Conservation (phyloP, 2,329 filamentous ascomycete species). For the Exophiala sp. region DNA sequence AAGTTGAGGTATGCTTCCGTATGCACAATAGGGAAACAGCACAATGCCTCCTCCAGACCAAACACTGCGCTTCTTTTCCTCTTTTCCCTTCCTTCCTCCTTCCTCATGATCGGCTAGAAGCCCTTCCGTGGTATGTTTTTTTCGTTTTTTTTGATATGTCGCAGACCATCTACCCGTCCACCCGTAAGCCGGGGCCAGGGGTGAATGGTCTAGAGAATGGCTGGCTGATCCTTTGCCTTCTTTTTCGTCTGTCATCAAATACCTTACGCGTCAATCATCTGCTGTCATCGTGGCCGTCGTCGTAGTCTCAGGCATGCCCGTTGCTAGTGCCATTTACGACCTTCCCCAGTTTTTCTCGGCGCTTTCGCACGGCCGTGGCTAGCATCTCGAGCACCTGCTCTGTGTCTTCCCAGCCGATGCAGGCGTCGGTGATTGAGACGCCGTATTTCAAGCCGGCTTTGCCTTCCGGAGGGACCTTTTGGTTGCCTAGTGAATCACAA, state of each 20-base stretch:
- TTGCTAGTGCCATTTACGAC: neutral
- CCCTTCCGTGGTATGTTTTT: no score
- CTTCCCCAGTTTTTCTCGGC: conserved; percentile 48
- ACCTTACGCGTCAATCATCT: neutral
- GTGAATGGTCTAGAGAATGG: no score
- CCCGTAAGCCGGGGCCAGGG: no score
- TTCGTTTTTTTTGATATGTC: no score
- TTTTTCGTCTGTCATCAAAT: neutral
- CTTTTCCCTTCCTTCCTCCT: no score
- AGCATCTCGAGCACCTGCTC: conserved; percentile 69
- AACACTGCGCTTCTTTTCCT: no score
- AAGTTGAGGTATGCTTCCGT: no score
- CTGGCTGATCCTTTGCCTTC: no score
- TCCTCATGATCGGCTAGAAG: no score
- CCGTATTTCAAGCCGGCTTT: conserved; percentile 33
- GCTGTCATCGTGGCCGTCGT: neutral
- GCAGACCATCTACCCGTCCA: no score
- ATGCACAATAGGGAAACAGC: no score
- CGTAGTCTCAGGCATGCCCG: neutral
- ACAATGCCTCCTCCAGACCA: no score
- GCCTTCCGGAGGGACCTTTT: conserved; percentile 32
- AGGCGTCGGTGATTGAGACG: conserved; percentile 43
- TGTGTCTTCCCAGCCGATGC: conserved; percentile 91
- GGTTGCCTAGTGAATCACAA: conserved; percentile 35
- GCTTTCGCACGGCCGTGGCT: conserved; percentile 70